A percentile compares a stretch with the other conserved stretches of the same genome.
phyloP scores from a whole-genome alignment of 768 basidiomycete species.

The Macrolepiota albuminosa region DNA sequence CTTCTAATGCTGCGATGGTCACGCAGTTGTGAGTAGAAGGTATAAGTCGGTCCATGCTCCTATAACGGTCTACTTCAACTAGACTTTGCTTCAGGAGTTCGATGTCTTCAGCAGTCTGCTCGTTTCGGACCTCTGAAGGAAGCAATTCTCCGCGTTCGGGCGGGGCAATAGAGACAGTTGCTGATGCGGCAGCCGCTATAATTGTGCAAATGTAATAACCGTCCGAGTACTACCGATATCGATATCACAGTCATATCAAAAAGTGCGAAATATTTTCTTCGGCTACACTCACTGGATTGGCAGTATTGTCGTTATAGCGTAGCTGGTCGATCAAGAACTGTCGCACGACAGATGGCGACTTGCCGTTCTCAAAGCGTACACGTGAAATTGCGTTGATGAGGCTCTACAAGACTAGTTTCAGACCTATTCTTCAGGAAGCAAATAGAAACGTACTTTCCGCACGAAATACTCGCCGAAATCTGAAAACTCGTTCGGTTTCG shows the following conservation, averaged over 20 bases:
- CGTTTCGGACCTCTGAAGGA: conserved; percentile 59
- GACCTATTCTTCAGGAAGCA: neutral
- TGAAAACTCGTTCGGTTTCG: conserved; percentile 91
- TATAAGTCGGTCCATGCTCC: conserved; percentile 92
- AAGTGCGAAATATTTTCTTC: neutral
- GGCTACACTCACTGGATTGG: conserved; percentile 62
- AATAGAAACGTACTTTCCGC: conserved; percentile 62
- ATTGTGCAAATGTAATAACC: conserved; percentile 86
- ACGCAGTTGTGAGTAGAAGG: conserved; percentile 94
- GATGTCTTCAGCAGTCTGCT: conserved; percentile 64
- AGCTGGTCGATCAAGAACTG: conserved; percentile 89
- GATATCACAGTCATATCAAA: neutral
- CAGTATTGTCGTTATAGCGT: conserved; percentile 93
- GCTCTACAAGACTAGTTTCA: conserved; percentile 38
- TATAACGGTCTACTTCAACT: conserved; percentile 85
- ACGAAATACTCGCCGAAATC: conserved; percentile 93
- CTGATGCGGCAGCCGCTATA: conserved; percentile 76
- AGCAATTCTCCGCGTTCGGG: conserved; percentile 79
- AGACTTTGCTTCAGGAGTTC: conserved; percentile 70
- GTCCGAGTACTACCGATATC: conserved; percentile 69
- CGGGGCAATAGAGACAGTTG: conserved; percentile 69
- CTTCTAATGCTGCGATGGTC: conserved; percentile 87
- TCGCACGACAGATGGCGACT: conserved; percentile 79
- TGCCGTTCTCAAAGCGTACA: conserved; percentile 83
- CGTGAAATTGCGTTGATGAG: conserved; percentile 80